Conservation (phyloP, 805 yeast species). For the Candida piceae region DNA sequence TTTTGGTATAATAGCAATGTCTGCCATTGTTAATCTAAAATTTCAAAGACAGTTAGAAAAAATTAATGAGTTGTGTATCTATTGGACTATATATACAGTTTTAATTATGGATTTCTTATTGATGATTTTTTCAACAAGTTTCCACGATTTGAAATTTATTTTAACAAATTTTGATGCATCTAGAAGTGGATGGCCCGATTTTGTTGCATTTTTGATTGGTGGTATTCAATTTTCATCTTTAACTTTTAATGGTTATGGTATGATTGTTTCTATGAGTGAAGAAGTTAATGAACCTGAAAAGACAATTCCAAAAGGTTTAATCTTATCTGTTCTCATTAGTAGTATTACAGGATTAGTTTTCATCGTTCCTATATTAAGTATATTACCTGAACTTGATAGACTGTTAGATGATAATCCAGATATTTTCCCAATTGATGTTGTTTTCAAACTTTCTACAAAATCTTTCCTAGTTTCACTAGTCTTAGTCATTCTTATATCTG, state of each 20-base stretch:
- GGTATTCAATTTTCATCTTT: slow-evolving; percentile 77
- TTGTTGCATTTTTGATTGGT: slow-evolving; percentile 70
- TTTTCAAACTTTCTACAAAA: slow-evolving; percentile 65
- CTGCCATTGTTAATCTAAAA: slow-evolving; percentile 59
- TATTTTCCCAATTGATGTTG: slow-evolving; percentile 73
- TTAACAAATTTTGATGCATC: slow-evolving; percentile 65
- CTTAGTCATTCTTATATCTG: slow-evolving; percentile 59
- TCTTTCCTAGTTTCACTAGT: slow-evolving; percentile 66
- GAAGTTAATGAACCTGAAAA: slow-evolving; percentile 74
- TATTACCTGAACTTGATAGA: slow-evolving; percentile 59
- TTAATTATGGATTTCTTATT: slow-evolving; percentile 60
- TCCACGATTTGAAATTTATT: slow-evolving; percentile 55
- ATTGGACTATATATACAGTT: slow-evolving; percentile 71
- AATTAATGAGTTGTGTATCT: slow-evolving; percentile 64
- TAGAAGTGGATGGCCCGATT: slow-evolving; percentile 71
- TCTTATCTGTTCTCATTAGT: slow-evolving; percentile 59
- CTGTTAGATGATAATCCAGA: slow-evolving; percentile 58
- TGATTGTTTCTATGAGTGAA: slow-evolving; percentile 76
- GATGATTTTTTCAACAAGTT: slow-evolving; percentile 50
- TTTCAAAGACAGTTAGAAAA: slow-evolving; percentile 56
- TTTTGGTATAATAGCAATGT: slow-evolving; percentile 48
- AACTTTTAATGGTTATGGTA: slow-evolving; percentile 78
- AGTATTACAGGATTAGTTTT: slow-evolving; percentile 67
- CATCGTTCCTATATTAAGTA: slow-evolving; percentile 64
- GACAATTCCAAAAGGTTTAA: slow-evolving; percentile 69